Conservation (phyloP, 2,329 filamentous ascomycete genomes). For the Dothideomycetidae sp. region DNA sequence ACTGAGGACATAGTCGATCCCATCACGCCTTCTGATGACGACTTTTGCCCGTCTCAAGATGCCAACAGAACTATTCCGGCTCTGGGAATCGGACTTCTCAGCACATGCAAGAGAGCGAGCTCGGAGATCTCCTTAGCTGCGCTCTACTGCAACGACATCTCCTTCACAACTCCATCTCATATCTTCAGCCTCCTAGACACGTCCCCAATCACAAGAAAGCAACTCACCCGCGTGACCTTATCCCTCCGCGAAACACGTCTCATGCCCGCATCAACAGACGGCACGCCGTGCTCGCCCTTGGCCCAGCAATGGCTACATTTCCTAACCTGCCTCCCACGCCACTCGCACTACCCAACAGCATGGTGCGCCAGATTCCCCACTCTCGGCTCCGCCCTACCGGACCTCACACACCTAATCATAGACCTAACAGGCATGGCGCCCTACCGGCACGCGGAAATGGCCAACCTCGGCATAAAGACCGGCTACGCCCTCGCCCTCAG, state of each 20-base stretch:
- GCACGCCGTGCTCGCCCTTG: neutral
- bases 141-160: constrained; percentile 24
- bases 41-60: neutral
- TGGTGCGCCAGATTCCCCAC: constrained; percentile 12
- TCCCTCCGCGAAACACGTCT: constrained; percentile 20
- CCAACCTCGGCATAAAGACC: constrained; percentile 4
- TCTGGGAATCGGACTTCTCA: constrained; percentile 18
- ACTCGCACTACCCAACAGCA: constrained; percentile 19
- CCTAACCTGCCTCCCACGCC: constrained; percentile 14
- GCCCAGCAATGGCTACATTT: constrained; percentile 25
- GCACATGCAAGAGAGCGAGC: constrained; percentile 24
- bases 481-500: constrained; percentile 3
- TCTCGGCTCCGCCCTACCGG: constrained; percentile 1
- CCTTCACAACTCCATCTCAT: constrained; percentile 22
- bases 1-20: constrained; percentile 12
- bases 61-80: constrained; percentile 8
- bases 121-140: constrained; percentile 20
- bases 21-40: neutral
- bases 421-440: constrained; percentile 2
- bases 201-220: constrained; percentile 15
- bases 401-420: constrained; percentile 3
- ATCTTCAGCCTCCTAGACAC: constrained; percentile 20
- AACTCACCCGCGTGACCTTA: constrained; percentile 24
- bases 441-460: constrained; percentile 5
- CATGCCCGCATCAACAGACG: neutral